Evolutionary conservation across 73 alveolate species (phyloP).

Genomic region (Stentor roeselii): DNA sequence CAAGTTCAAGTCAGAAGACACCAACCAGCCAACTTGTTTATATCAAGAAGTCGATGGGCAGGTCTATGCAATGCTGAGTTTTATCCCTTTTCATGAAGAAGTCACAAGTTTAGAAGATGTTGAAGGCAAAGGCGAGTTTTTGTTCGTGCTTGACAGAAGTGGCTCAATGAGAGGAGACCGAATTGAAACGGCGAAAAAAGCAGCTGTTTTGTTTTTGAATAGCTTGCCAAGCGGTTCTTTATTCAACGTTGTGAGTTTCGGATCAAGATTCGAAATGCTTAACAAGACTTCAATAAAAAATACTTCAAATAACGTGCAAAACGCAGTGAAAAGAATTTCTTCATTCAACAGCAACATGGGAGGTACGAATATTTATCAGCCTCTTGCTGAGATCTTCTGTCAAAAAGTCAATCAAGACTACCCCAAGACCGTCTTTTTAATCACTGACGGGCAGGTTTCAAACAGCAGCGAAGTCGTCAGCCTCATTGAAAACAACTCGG

Average conservation of each 20-base stretch:
- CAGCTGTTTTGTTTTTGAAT: slow-evolving; percentile 62
- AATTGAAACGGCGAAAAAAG: slow-evolving; percentile 66
- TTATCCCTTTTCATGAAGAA: background rate
- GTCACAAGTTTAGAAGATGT: background rate
- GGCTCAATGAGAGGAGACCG: slow-evolving; percentile 79
- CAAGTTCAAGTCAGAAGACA: background rate
- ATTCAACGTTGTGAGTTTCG: slow-evolving; percentile 66
- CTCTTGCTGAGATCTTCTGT: slow-evolving; percentile 62
- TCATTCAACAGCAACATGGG: slow-evolving; percentile 64
- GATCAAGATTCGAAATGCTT: slow-evolving; percentile 47
- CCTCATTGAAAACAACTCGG: slow-evolving; percentile 41
- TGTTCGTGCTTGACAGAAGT: slow-evolving; percentile 77
- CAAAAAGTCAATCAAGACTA: slow-evolving; percentile 29
- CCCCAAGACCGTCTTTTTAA: slow-evolving; percentile 72
- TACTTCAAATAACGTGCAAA: slow-evolving; percentile 45
- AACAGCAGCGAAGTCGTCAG: slow-evolving; percentile 61
- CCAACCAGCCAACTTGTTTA: background rate
- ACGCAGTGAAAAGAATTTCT: slow-evolving; percentile 33
- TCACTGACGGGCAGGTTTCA: slow-evolving; percentile 94
- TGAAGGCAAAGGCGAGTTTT: slow-evolving; percentile 49
- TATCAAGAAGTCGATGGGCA: background rate
- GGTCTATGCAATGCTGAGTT: slow-evolving; percentile 6
- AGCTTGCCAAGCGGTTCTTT: slow-evolving; percentile 66
- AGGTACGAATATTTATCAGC: slow-evolving; percentile 84
- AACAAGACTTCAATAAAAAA: slow-evolving; percentile 54